Base-by-base conservation (phyloP, 805 yeast species). In the Candida saitoana region DNA sequence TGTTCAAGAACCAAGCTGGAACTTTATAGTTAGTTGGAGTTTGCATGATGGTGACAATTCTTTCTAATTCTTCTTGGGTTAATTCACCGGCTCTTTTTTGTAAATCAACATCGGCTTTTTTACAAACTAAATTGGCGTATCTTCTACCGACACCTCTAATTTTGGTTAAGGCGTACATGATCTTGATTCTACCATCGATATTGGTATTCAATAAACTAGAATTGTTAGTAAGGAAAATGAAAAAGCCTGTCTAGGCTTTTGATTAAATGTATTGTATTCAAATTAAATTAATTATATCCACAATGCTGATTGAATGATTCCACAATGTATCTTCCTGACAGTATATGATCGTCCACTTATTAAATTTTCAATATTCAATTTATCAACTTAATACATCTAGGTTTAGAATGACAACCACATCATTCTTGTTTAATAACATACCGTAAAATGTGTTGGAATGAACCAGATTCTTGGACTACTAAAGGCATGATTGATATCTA, bases 81-180 rank as follows among this genome's bases (percentile, higher is more conserved):
- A 93, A 88, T 80, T 93, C 99, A 87, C 99, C 99, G 67, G 99
- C 99, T 78, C 99, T 87, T 86, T 93, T 93, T 77, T 76, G 68
- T 77, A 95, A 84, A 74, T 87, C 95, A 71, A 93, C 95, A 82
- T 93, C 99, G 67, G 99, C 99, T 85, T 91, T 95, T 87, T 95
- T 95, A 84, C 98, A 93, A 71, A 93, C 96, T 80, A 93, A 82
- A 90, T 95, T 93, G 77, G 99, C 82, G 87, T 91, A 95, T 82
- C 99, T 93, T 79, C 98, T 95, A 82, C 99, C 99, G 68, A 93
- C 98, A 90, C 99, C 99, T 82, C 96, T 87, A 74, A 93, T 95
- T 79, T 90, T 86, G 83, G 99, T 90, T 80, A 93, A 82, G 74
- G 99, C 99, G 87, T 90, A 95, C 93, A 93, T 95, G 77, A 93